Conservation (phyloP, 371 early-diverging fungal species). For the Dinochytrium kinnereticum region DNA sequence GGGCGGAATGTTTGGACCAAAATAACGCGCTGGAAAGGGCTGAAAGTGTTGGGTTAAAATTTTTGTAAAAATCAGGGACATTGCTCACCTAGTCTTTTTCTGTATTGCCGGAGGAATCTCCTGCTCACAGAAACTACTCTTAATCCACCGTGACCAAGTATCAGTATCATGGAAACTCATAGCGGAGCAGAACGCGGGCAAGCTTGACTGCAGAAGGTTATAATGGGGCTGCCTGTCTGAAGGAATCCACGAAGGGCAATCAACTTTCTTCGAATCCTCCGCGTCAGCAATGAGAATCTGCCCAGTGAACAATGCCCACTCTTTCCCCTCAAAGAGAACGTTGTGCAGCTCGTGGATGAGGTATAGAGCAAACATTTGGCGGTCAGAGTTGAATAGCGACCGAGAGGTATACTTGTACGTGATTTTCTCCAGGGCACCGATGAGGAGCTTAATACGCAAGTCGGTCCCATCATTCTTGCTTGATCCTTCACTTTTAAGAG, state of each 20-base stretch:
- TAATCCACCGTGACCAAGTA: constrained; percentile 52
- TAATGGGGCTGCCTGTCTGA: constrained; percentile 37
- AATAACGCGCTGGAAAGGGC: constrained; percentile 56
- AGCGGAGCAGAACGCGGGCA: constrained; percentile 32
- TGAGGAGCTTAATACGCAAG: constrained; percentile 49
- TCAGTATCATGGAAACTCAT: constrained; percentile 41
- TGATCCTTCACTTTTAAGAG: constrained; percentile 44
- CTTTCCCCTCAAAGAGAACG: constrained; percentile 46
- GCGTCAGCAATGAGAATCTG: constrained; percentile 39
- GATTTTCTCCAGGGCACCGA: constrained; percentile 44
- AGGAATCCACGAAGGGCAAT: constrained; percentile 54
- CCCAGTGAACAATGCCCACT: constrained; percentile 55
- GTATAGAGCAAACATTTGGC: constrained; percentile 56
- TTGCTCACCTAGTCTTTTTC: constrained; percentile 39
- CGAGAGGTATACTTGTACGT: constrained; percentile 47
- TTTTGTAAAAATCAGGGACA: background rate
- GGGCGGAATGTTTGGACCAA: constrained; percentile 56
- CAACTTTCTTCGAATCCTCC: constrained; percentile 31
- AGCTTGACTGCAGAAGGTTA: constrained; percentile 27
- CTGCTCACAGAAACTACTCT: constrained; percentile 40
- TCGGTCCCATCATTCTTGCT: constrained; percentile 48
- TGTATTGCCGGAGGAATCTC: constrained; percentile 30
- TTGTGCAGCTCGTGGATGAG: constrained; percentile 48
- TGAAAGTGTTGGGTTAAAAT: constrained; percentile 13
- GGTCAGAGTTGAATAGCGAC: constrained; percentile 57